Percentiles rank a stretch among this genome's conserved stretches.
Evolutionary conservation across 73 alveolate species (phyloP).

Genomic region (Tetrahymena malaccensis): DNA sequence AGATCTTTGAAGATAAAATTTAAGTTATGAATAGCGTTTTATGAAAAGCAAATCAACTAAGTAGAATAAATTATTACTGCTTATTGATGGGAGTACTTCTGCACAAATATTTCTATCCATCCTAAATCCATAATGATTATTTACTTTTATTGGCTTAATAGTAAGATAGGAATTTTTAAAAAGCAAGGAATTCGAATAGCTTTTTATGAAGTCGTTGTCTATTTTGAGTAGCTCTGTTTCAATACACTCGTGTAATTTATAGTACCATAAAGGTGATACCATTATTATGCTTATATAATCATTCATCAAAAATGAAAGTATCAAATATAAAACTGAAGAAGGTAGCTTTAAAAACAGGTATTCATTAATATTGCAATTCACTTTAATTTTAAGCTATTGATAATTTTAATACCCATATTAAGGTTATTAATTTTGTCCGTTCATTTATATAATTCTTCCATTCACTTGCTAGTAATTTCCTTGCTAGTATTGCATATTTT

Average conservation of each 20-base stretch:
- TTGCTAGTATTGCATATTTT: neutral
- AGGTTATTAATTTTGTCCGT: neutral
- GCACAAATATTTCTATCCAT: neutral
- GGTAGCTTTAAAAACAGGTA: neutral
- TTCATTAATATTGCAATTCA: neutral
- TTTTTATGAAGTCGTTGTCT: neutral
- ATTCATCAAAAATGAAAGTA: neutral
- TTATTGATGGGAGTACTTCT: neutral
- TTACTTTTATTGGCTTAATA: neutral
- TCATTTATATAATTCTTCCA: neutral
- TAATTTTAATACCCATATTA: neutral
- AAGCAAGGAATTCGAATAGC: neutral
- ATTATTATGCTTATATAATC: neutral
- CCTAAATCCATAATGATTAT: neutral
- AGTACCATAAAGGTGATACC: neutral
- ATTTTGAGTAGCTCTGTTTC: neutral
- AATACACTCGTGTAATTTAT: neutral
- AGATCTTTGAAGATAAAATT: no score
- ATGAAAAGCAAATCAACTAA: no score
- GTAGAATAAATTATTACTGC: neutral
- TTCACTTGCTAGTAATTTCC: neutral
- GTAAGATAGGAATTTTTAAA: neutral
- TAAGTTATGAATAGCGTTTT: no score
- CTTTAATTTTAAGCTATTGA: neutral
- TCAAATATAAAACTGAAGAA: neutral